Base-by-base conservation (phyloP, 768 basidiomycete species). In the Nevesoporus exiguus region DNA sequence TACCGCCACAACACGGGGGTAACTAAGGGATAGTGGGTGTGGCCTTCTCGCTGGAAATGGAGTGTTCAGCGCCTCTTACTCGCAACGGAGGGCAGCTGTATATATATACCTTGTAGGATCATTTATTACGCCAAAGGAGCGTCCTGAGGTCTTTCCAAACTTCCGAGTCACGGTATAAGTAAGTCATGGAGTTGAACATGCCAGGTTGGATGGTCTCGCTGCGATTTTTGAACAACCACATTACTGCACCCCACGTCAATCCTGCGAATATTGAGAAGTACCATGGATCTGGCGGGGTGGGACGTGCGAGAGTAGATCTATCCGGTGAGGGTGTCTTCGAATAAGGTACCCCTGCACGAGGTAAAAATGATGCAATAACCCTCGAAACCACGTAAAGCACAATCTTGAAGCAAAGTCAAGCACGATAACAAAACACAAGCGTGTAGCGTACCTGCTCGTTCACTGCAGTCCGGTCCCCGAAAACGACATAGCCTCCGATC, bases 321-420 rank as follows among this genome's bases (percentile, higher is more conserved):
- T 78, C 60, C 7, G 77, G 65, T 5, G 75, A 70, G 9, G 76
- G 63, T 13, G 75, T 69, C 25, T 76, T 74, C 37, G 79, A 76
- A 65, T 85, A 82, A 21, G 82, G 76, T 30, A 77, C 61, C 27
- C 75, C 66, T 27, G 88, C 81, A 56, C 97, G 86, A 5, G 97
- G 93, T 31, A 99, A 78, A 74, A 96, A 86, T 7, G 96, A 89
- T 17, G 95, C 88, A 41, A 98, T 77, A 43, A 96, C 91, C 47
- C 97, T 86, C 24, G 93, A 93, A 54, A 90, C 84, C 57, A 99
- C 92, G 66, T 98, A 99, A 56, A 99, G 84, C 21, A 98, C 97
- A 62, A 98, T 97, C 92, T 97, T 58, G 47, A 27, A 42, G 48
- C 41, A 36, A 29, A 36, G 36, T n/a, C 55, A 13, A 58, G 53